A percentile compares a stretch with the other conserved stretches of the same genome.
Conservation (phyloP, 257 asterid species). For the Pogostemon cablin region DNA sequence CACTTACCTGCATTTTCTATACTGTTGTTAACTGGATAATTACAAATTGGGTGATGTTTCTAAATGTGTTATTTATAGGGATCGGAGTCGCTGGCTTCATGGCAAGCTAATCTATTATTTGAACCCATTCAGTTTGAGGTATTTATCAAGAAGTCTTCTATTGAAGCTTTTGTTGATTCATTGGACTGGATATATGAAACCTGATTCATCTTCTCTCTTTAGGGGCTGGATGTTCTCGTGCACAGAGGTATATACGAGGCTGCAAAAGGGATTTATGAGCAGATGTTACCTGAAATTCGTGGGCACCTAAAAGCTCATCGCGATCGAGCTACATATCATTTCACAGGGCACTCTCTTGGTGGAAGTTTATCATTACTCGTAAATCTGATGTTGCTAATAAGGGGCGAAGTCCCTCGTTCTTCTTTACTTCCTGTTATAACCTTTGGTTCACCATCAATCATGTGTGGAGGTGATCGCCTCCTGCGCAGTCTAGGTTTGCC, state of each 20-base stretch:
- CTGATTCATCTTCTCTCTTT: slow-evolving; percentile 31
- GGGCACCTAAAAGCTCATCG: slow-evolving; percentile 65
- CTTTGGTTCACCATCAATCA: slow-evolving; percentile 82
- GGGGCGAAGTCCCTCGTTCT: slow-evolving; percentile 69
- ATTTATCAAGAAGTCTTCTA: slow-evolving; percentile 26
- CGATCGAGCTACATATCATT: slow-evolving; percentile 65
- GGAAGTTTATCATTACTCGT: slow-evolving; percentile 87
- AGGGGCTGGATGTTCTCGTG: slow-evolving; percentile 87
- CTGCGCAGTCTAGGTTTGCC: slow-evolving; percentile 70
- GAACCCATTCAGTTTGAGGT: slow-evolving; percentile 97
- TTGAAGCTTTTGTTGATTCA: slow-evolving; percentile 7
- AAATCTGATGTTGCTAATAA: slow-evolving; percentile 81
- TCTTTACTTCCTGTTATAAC: slow-evolving; percentile 89
- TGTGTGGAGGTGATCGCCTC: slow-evolving; percentile 95
- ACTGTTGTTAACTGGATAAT: background rate
- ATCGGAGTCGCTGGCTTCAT: slow-evolving; percentile 89
- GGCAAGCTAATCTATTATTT: slow-evolving; percentile 95
- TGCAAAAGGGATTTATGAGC: slow-evolving; percentile 93
- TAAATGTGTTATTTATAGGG: slow-evolving; percentile 54
- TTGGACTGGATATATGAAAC: slow-evolving; percentile 8
- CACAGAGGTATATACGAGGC: slow-evolving; percentile 98
- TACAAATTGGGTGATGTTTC: slow-evolving; percentile 1
- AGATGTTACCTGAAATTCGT: slow-evolving; percentile 79
- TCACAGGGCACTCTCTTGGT: slow-evolving; percentile 96
- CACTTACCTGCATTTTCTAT: background rate